Evolutionary conservation across 2,329 filamentous ascomycete genomes (phyloP), one percentile per base, ranked within the genome.

Genomic region (Colletotrichum echinochloae): DNA sequence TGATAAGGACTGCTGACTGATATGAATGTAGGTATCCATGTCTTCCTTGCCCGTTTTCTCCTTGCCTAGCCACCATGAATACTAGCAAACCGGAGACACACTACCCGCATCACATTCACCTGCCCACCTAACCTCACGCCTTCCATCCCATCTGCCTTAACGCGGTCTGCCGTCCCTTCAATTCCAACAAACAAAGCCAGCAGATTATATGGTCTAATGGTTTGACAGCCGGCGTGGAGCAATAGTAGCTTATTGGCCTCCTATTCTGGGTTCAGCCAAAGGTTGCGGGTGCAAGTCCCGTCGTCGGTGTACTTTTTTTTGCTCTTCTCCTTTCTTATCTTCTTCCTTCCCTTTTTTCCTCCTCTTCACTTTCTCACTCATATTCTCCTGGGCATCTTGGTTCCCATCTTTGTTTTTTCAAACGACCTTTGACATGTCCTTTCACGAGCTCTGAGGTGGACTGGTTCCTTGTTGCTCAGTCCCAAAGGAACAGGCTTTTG

Each of bases 241-340:
- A 70, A 70, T 70, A 70, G 67, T 62, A 70, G 67, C 67, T 70
- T 70, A 70, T 70, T 70, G 67, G 67, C 57, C 64, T 70, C 67
- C 67, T 70, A 67, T 49, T 23, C 23, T 12, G 30, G 23, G 59
- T 35, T 51, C 59, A 70, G 64, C 67, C 67, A 70, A 70, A 70
- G 67, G 67, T 70, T 70, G 67, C 64, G 67, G 67, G 67, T 70
- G 67, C 67, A 70, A 70, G 64, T 70, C 67, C 67, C 67, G 67
- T 28, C 67, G 57, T 62, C 64, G 67, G 67, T 70, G 44, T 11
- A 26, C 14, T 33, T 55, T 56, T 64, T 55, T 51, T 20, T 33
- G n/a, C 9, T 49, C n/a, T 12, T 18, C 20, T 16, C n/a, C 18
- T n/a, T 33, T 3, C 28, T 1, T 1, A 41, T 26, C 23, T 11